Base-by-base conservation (phyloP, 2,329 filamentous ascomycete species). In the Penicillium aurantiogriseum region DNA sequence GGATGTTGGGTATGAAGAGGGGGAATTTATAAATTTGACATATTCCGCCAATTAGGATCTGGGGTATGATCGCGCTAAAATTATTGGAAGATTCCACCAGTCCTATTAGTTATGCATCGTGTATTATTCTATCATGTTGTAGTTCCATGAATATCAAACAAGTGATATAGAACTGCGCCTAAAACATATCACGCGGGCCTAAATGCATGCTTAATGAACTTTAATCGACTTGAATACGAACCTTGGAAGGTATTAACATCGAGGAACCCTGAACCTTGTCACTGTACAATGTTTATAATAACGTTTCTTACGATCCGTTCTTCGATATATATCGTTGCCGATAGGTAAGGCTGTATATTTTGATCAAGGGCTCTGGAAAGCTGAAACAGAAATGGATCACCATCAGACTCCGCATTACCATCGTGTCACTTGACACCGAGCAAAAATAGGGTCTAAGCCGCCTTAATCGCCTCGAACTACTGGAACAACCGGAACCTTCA, bases 341-440 rank as follows among this genome's bases (percentile, higher is more conserved):
- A 27, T n/a, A 50, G 17, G 33, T 23, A 17, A 23, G 6, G 21
- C 2, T 23, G 21, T 23, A 25, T 36, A 47, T 36, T 35, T 13
- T 7, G 15, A 8, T 13, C 19, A n/a, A 44, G 29, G 19, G 19
- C 29, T 29, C 29, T 36, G 17, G 17, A 27, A 36, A 19, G 9
- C 15, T 35, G 5, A 39, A 40, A 29, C 13, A 39, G 35, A 46
- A 21, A 35, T 33, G 23, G 21, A 43, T 27, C n/a, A 43, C 5
- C 6, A 15, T 27, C n/a, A 17, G 38, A 21, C 46, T 40, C 39
- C 29, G 42, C 33, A 39, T 46, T 0, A 10, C 5, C 10, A 33
- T 10, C 11, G 21, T 42, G 15, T 57, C 42, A 57, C 54, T 57
- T 47, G 36, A 56, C 23, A 35, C 11, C 21, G 15, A 33, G 25